Conservation (phyloP, 345 rosid genomes). For the Arabis hirsuta region DNA sequence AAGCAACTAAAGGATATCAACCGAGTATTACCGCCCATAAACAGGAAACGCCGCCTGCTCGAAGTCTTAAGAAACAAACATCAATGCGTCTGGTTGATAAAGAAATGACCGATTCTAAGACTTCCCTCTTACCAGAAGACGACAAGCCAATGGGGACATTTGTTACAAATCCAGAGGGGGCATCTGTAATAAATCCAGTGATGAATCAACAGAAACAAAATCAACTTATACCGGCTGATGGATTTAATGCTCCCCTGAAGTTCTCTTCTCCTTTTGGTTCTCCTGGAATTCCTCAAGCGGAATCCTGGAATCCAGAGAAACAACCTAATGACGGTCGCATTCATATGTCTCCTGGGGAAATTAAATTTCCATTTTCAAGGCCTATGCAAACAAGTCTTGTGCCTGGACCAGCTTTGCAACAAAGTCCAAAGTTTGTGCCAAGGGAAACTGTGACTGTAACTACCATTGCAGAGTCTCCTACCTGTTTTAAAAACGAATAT, state of each 20-base stretch:
- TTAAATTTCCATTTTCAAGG: slow-evolving; percentile 44
- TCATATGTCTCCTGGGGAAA: slow-evolving; percentile 46
- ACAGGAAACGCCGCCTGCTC: slow-evolving; percentile 41
- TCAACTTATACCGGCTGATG: slow-evolving; percentile 40
- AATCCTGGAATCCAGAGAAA: slow-evolving; percentile 46
- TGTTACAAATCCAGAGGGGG: slow-evolving; percentile 41
- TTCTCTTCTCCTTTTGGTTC: slow-evolving; percentile 50
- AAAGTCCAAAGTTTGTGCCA: slow-evolving; percentile 45
- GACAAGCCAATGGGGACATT: slow-evolving; percentile 38
- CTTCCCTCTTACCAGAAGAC: slow-evolving; percentile 49
- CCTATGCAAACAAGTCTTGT: slow-evolving; percentile 43
- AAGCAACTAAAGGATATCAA: slow-evolving; percentile 46
- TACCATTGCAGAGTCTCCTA: slow-evolving; percentile 32
- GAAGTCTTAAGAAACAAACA: slow-evolving; percentile 46
- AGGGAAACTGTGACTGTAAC: slow-evolving; percentile 37
- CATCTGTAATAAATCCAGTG: slow-evolving; percentile 41
- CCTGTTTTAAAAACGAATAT: slow-evolving; percentile 27
- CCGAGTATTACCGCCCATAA: slow-evolving; percentile 37
- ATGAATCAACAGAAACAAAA: slow-evolving; percentile 46
- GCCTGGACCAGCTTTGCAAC: slow-evolving; percentile 49
- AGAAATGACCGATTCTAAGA: slow-evolving; percentile 53
- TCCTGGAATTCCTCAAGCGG: slow-evolving; percentile 46
- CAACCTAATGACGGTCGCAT: slow-evolving; percentile 39
- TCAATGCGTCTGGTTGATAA: slow-evolving; percentile 46
- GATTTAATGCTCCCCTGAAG: slow-evolving; percentile 45